A percentile compares a stretch with the other conserved stretches of the same genome.
phyloP scores from a whole-genome alignment of 208 protist species.

The Kentomonas sorsogonicus region DNA sequence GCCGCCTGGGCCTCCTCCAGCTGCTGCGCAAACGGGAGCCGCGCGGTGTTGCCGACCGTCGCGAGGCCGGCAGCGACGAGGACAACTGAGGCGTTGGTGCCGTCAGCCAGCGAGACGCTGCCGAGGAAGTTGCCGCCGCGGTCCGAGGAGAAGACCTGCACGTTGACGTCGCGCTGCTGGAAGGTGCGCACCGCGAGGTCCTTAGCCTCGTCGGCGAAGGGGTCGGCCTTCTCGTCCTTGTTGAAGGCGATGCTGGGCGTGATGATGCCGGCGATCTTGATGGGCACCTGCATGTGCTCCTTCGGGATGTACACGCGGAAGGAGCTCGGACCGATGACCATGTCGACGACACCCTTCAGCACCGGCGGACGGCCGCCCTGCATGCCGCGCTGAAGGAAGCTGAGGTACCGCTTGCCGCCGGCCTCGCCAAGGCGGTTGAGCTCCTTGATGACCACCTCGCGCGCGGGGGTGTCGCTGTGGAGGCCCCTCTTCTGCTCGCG shows the following conservation, averaged over 20 bases:
- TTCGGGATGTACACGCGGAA: slow-evolving; percentile 85
- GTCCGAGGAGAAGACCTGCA: slow-evolving; percentile 83
- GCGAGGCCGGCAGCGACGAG: slow-evolving; percentile 70
- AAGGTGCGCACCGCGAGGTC: slow-evolving; percentile 51
- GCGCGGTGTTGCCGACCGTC: slow-evolving; percentile 69
- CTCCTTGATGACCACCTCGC: slow-evolving; percentile 66
- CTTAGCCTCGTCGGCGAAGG: slow-evolving; percentile 74
- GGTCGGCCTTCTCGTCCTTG: slow-evolving; percentile 33
- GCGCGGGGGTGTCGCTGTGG: slow-evolving; percentile 29
- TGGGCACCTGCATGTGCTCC: slow-evolving; percentile 83
- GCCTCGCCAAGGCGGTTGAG: slow-evolving; percentile 76
- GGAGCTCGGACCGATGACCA: slow-evolving; percentile 74
- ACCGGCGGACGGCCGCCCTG: slow-evolving; percentile 69
- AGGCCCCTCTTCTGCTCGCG: slow-evolving; percentile 37
- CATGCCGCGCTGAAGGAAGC: slow-evolving; percentile 87
- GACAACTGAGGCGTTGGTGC: slow-evolving; percentile 66
- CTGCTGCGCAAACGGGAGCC: slow-evolving; percentile 65
- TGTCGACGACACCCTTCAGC: slow-evolving; percentile 70
- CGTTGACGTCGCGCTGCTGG: slow-evolving; percentile 75
- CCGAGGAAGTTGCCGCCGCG: slow-evolving; percentile 85
- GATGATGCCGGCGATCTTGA: slow-evolving; percentile 81
- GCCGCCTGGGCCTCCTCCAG: slow-evolving; percentile 61
- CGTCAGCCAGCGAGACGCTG: slow-evolving; percentile 48
- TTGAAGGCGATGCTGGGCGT: slow-evolving; percentile 52
- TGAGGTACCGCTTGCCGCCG: slow-evolving; percentile 79